Evolutionary conservation across 1,139 yeast species (phyloP).

Genomic region (Taphrina pruni): DNA sequence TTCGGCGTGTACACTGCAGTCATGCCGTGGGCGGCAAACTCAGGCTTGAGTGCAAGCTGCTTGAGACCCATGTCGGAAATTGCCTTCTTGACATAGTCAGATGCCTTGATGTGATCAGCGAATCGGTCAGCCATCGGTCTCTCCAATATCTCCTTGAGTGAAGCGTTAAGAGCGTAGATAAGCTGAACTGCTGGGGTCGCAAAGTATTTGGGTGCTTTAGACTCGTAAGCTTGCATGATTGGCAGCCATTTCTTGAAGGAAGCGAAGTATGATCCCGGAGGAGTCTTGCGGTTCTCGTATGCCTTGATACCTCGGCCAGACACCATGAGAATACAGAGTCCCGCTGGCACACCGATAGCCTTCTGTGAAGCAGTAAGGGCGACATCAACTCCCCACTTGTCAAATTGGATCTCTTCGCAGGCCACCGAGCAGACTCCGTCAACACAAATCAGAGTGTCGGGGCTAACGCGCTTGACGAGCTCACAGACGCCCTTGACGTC

Average conservation of each 20-base stretch:
- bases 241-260: conserved; percentile 87
- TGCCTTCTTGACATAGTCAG: conserved; percentile 68
- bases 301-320: conserved; percentile 79
- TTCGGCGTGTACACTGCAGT: conserved; percentile 87
- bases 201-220: conserved; percentile 81
- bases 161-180: conserved; percentile 77
- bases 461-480: conserved; percentile 67
- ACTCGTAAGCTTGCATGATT: conserved; percentile 83
- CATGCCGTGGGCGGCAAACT: conserved; percentile 82
- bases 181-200: conserved; percentile 94
- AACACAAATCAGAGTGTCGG: conserved; percentile 80
- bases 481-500: conserved; percentile 70
- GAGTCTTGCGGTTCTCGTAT: conserved; percentile 57
- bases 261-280: conserved; percentile 71
- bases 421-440: conserved; percentile 96
- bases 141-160: conserved; percentile 73
- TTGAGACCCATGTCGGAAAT: conserved; percentile 65
- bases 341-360: conserved; percentile 94
- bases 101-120: conserved; percentile 65
- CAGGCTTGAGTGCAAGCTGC: conserved; percentile 65
- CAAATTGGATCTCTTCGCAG: conserved; percentile 83
- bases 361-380: conserved; percentile 93
- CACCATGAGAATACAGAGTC: conserved; percentile 77
- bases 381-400: conserved; percentile 87
- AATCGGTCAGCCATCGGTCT: conserved; percentile 66